A percentile compares a stretch with the other conserved stretches of the same genome.
Conservation (phyloP, 2,329 filamentous ascomycete genomes). For the Exophiala sideris region DNA sequence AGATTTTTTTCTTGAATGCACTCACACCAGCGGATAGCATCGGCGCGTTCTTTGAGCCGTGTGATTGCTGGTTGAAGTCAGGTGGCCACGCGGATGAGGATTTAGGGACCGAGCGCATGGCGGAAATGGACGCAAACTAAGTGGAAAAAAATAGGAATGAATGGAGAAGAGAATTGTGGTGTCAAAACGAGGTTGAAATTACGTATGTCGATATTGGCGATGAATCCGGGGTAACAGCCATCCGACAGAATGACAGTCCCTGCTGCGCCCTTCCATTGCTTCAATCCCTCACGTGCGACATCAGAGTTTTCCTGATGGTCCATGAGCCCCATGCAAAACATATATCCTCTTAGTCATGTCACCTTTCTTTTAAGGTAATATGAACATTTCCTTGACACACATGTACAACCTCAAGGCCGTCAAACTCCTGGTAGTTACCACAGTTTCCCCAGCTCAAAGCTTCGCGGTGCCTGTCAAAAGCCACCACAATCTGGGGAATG, state of each 20-base stretch:
- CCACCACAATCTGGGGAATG: too few species aligned
- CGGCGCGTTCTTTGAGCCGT: not conserved
- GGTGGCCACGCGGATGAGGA: not conserved
- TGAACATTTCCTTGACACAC: constrained; percentile 16
- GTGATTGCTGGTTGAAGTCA: not conserved
- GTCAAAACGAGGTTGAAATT: constrained; percentile 17
- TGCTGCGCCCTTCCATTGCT: not conserved
- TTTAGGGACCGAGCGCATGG: not conserved
- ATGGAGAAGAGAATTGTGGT: constrained; percentile 11
- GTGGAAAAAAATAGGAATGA: not conserved
- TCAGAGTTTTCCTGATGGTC: constrained; percentile 9
- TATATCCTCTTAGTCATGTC: constrained; percentile 2
- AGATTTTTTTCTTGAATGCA: constrained; percentile 4
- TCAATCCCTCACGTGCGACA: constrained; percentile 8
- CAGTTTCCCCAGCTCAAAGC: too few species aligned
- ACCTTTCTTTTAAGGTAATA: not conserved
- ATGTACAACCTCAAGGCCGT: constrained; percentile 13
- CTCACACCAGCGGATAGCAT: not conserved
- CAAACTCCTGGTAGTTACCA: not conserved
- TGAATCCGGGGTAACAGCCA: constrained; percentile 8
- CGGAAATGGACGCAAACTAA: not conserved
- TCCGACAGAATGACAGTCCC: not conserved
- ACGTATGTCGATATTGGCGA: constrained; percentile 15
- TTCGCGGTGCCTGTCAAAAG: not conserved
- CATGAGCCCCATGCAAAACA: not conserved